These are phyloP conservation scores for Cercospora sp. DNA, from an alignment of 2,329 filamentous ascomycete species.

Conservation along the genomic window DNA sequence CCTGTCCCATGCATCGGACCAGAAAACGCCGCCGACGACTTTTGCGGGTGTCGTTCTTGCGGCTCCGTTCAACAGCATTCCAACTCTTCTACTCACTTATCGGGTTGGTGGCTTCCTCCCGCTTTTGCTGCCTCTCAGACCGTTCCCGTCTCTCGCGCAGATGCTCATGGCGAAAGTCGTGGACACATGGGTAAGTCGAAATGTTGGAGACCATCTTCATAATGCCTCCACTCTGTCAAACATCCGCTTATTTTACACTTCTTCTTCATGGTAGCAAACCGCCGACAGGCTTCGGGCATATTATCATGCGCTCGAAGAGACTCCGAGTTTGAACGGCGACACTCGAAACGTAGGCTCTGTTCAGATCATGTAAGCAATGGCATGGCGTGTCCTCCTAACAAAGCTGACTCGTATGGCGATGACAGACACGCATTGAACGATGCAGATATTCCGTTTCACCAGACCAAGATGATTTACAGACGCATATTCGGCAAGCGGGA, in stretches of 20 bases:
- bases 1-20: neutral
- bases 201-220: neutral
- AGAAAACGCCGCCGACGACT: slow-evolving; percentile 45
- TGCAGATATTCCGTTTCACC: slow-evolving; percentile 73
- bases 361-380: slow-evolving; percentile 56
- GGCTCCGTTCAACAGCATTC: slow-evolving; percentile 74
- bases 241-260: neutral
- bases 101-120: slow-evolving; percentile 76
- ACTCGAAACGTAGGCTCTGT: slow-evolving; percentile 50
- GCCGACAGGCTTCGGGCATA: slow-evolving; percentile 64
- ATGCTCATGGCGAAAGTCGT: slow-evolving; percentile 64
- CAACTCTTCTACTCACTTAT: slow-evolving; percentile 73
- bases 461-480: slow-evolving; percentile 65
- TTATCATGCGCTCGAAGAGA: slow-evolving; percentile 55
- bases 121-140: slow-evolving; percentile 70
- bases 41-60: slow-evolving; percentile 81
- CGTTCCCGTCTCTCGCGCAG: slow-evolving; percentile 64
- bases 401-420: neutral
- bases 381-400: neutral
- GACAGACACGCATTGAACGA: slow-evolving; percentile 72
- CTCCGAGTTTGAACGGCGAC: slow-evolving; percentile 40
- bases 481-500: slow-evolving; percentile 57
- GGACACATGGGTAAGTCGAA: slow-evolving; percentile 64
- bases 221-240: neutral
- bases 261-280: slow-evolving; percentile 54